Evolutionary conservation across 75 land plant species (phyloP), one percentile per base, ranked within the genome.

Genomic region (Gnetum montanum): DNA sequence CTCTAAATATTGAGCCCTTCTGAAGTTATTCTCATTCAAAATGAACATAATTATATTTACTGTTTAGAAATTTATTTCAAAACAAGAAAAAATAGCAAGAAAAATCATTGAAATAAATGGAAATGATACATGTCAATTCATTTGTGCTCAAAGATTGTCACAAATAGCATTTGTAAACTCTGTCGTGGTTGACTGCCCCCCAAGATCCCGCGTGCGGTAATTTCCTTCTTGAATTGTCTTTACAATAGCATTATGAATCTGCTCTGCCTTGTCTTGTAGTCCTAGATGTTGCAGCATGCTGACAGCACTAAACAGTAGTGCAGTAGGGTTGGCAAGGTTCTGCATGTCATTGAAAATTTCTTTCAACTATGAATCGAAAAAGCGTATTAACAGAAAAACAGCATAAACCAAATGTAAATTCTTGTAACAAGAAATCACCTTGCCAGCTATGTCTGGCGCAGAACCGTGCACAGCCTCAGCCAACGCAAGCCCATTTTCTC

Each of bases 381-480:
- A n/a, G n/a, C n/a, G n/a, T n/a, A n/a, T n/a, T n/a, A n/a, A n/a
- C n/a, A n/a, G n/a, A n/a, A n/a, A n/a, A n/a, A n/a, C n/a, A n/a
- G n/a, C n/a, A n/a, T n/a, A n/a, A n/a, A n/a, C n/a, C n/a, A n/a
- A n/a, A n/a, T n/a, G n/a, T n/a, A n/a, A n/a, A n/a, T n/a, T n/a
- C n/a, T n/a, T n/a, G n/a, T n/a, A n/a, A n/a, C n/a, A 16, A 31
- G 34, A 53, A 20, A 67, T 60, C 60, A 89, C 98, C 90, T 85
- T 90, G 59, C 98, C 98, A 47, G 96, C 98, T 70, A 94, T 94
- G 62, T 94, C 98, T 46, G 98, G 98, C 7, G 99, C 96, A 50
- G 96, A 90, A 59, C 97, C 99, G 75, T 95, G 97, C 13, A 95
- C 97, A 58, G 97, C 97, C 67, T 90, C 97, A 67, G 96, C 91